A percentile compares a stretch with the other conserved stretches of the same genome.
phyloP scores from a whole-genome alignment of 129 eudicot genomes.

The Flaveria sonorensis region DNA sequence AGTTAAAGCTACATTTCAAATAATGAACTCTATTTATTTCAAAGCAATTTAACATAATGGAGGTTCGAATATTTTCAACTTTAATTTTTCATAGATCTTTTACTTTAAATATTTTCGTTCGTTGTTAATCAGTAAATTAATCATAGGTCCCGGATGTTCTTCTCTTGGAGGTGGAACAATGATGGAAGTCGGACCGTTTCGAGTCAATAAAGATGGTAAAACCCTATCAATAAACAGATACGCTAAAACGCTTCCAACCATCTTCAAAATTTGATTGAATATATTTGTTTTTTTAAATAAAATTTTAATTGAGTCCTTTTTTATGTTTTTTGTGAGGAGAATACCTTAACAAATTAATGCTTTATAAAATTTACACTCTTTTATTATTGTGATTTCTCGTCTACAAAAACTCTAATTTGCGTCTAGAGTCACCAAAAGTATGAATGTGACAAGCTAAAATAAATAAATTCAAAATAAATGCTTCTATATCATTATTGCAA shows the following conservation, averaged over 20 bases:
- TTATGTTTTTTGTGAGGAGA: too few species aligned
- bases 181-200: constrained; percentile 83
- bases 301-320: too few species aligned
- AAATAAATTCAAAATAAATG: neutral
- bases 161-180: constrained; percentile 84
- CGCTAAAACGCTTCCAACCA: constrained; percentile 12
- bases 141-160: constrained; percentile 90
- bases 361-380: too few species aligned
- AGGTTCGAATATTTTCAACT: constrained; percentile 41
- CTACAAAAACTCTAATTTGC: too few species aligned
- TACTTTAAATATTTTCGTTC: neutral
- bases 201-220: constrained; percentile 57
- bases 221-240: constrained; percentile 51
- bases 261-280: neutral
- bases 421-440: too few species aligned
- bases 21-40: neutral
- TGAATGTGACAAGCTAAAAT: neutral
- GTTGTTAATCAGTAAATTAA: neutral
- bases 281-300: too few species aligned
- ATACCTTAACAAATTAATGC: too few species aligned
- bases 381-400: too few species aligned
- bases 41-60: constrained; percentile 44
- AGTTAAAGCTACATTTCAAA: neutral
- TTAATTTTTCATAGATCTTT: neutral
- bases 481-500: neutral